These are phyloP conservation scores for Hypoxylon sp. DNA, from an alignment of 2,329 filamentous ascomycete genomes.

Conservation along the genomic window DNA sequence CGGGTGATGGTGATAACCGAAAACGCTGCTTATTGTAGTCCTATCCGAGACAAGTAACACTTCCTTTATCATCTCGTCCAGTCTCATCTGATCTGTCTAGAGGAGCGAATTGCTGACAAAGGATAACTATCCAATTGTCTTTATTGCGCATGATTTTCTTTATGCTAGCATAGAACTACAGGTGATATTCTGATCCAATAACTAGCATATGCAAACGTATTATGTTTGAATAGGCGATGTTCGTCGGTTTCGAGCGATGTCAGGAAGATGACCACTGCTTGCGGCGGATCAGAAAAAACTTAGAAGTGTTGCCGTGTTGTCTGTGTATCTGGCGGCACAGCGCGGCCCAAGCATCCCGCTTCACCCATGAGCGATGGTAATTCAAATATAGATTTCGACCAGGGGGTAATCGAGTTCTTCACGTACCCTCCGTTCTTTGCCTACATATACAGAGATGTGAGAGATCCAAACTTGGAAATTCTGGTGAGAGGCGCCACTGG, in stretches of 20 bases:
- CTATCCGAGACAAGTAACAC: not conserved
- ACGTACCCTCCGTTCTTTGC: not conserved
- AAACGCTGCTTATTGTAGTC: not conserved
- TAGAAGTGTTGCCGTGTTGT: not conserved
- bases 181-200: not conserved
- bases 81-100: not conserved
- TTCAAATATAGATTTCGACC: not conserved
- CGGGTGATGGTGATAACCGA: not conserved
- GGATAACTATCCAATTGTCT: not conserved
- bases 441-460: not conserved
- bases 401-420: not conserved
- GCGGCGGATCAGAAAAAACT: not conserved
- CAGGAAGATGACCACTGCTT: not conserved
- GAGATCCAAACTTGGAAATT: not conserved
- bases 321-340: not conserved
- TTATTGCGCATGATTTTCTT: not conserved
- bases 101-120: not conserved
- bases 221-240: not conserved
- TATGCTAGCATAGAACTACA: not conserved
- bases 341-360: not conserved
- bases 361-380: not conserved
- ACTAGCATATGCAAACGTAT: not conserved
- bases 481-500: not conserved
- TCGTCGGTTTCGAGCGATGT: slow-evolving; percentile 1
- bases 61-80: not conserved